These are phyloP conservation scores for Rossbeevera mucosa DNA, from an alignment of 768 basidiomycete species.

Conservation along the genomic window DNA sequence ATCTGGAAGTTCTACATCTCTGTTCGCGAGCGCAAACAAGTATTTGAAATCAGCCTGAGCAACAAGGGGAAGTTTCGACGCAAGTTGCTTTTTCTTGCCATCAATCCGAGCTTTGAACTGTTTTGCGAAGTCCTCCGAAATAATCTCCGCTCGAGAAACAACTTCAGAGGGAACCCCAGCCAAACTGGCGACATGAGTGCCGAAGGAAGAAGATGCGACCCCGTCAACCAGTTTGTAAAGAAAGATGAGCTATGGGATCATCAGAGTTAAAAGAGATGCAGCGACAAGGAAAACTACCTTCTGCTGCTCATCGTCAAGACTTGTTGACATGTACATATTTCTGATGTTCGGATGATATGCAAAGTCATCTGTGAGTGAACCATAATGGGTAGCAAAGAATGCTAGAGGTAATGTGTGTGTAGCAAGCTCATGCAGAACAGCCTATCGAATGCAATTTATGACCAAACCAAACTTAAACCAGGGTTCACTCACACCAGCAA, in stretches of 20 bases:
- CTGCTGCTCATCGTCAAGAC: constrained; percentile 87
- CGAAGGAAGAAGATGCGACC: constrained; percentile 84
- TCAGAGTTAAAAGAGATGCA: not conserved
- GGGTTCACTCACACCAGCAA: constrained; percentile 65
- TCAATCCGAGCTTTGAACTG: constrained; percentile 82
- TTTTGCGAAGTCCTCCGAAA: constrained; percentile 82
- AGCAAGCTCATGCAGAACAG: constrained; percentile 91
- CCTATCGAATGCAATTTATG: constrained; percentile 37
- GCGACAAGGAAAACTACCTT: constrained; percentile 47
- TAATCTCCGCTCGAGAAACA: constrained; percentile 80
- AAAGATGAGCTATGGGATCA: constrained; percentile 67
- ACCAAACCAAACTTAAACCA: not conserved
- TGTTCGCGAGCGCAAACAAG: constrained; percentile 58
- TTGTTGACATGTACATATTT: constrained; percentile 93
- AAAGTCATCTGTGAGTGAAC: constrained; percentile 92
- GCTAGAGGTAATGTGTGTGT: constrained; percentile 88
- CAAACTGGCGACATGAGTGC: constrained; percentile 91
- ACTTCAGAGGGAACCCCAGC: constrained; percentile 87
- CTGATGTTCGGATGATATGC: constrained; percentile 88
- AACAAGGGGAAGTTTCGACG: constrained; percentile 64
- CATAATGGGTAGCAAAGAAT: constrained; percentile 98
- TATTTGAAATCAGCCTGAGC: constrained; percentile 90
- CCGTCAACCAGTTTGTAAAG: constrained; percentile 91
- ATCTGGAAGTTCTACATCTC: constrained; percentile 47
- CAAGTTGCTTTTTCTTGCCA: constrained; percentile 46